Percentiles rank a stretch among this genome's conserved stretches.
Evolutionary conservation across 164 flowering plant genomes (phyloP).

Genomic region (Magnolia kwangsiensis): DNA sequence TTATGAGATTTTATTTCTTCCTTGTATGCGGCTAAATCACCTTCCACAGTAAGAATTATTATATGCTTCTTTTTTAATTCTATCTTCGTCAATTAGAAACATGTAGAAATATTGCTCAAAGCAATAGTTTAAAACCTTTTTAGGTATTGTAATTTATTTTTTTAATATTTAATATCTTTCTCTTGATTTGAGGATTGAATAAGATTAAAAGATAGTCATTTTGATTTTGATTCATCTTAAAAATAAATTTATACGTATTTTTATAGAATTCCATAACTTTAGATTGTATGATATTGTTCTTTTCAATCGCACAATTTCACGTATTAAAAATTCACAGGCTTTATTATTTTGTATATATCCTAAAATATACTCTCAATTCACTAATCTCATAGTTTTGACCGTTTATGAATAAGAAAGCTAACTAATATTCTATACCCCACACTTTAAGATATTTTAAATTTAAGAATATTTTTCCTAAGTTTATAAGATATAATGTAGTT

Average conservation of each 20-base stretch:
- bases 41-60: neutral
- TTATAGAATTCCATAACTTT: neutral
- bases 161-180: no score
- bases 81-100: no score
- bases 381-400: neutral
- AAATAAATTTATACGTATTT: neutral
- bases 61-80: neutral
- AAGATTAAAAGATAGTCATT: no score
- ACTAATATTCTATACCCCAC: neutral
- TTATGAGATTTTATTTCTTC: neutral
- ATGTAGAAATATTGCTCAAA: neutral
- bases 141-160: neutral
- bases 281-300: neutral
- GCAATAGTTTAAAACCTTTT: neutral
- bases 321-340: neutral
- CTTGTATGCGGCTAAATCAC: neutral
- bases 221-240: no score
- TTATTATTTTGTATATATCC: neutral
- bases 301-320: neutral
- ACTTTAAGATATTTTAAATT: neutral
- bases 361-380: neutral
- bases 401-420: neutral
- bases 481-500: no score
- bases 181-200: no score
- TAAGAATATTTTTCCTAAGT: neutral